phyloP scores from a whole-genome alignment of 208 protist species.

The Leishmania gerbilli region DNA sequence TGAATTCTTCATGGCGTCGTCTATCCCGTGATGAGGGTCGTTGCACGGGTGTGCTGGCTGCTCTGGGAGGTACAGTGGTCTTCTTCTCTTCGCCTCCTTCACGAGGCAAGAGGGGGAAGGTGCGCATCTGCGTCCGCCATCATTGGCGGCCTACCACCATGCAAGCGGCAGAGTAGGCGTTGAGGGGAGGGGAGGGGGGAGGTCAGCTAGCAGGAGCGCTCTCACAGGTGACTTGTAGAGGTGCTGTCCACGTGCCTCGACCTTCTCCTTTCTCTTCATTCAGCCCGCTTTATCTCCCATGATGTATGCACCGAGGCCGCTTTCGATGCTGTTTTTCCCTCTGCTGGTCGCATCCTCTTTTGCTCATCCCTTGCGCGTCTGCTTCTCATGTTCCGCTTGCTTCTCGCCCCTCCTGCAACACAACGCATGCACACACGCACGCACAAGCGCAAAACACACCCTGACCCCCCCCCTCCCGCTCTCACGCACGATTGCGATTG shows the following conservation, averaged over 20 bases:
- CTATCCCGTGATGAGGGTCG: background rate
- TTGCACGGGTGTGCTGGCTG: background rate
- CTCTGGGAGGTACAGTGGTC: background rate
- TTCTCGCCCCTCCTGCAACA: background rate
- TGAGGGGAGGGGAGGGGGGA: background rate
- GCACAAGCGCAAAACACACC: background rate
- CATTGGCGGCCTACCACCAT: background rate
- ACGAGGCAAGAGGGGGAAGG: background rate
- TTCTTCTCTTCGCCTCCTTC: background rate
- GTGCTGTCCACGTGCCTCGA: background rate
- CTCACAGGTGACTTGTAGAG: background rate
- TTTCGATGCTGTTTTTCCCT: slow-evolving; percentile 12
- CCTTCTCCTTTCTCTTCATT: slow-evolving; percentile 9
- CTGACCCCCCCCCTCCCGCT: background rate
- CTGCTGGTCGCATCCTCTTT: background rate
- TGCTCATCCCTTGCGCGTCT: background rate
- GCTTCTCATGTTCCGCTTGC: background rate
- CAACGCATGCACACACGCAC: background rate
- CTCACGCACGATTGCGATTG: background rate
- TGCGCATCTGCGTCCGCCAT: background rate
- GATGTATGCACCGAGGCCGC: background rate
- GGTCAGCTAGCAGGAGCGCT: background rate
- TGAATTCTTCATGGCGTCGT: background rate
- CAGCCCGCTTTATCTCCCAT: background rate
- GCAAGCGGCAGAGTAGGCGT: background rate